Evolutionary conservation across 1,139 yeast species (phyloP).

Genomic region (Saccharomyces hybrid): DNA sequence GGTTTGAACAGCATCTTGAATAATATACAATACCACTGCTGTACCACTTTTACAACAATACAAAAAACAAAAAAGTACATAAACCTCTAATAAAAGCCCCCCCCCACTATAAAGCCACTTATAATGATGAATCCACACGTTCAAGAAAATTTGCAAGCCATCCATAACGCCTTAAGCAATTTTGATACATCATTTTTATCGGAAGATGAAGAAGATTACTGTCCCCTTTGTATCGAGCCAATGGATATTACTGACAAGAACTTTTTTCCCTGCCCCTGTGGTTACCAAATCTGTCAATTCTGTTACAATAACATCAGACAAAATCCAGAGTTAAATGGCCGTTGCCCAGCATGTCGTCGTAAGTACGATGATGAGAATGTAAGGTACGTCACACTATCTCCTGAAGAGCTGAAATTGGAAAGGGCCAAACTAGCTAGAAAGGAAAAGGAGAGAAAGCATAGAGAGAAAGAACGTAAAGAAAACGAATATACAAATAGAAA

Average conservation of each 20-base stretch:
- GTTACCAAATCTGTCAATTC: conserved; percentile 96
- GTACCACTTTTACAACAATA: not conserved
- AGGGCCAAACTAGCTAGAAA: conserved; percentile 73
- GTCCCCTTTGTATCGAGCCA: conserved; percentile 95
- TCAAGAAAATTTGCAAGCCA: conserved; percentile 25
- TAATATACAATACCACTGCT: not conserved
- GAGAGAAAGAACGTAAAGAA: conserved; percentile 88
- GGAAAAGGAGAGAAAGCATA: conserved; percentile 79
- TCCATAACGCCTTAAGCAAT: conserved; percentile 26
- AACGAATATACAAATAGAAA: conserved; percentile 82
- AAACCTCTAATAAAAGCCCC: not conserved
- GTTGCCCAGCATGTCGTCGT: conserved; percentile 97
- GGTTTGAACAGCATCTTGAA: not conserved
- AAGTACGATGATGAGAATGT: conserved; percentile 89
- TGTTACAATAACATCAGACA: conserved; percentile 94
- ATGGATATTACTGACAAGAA: conserved; percentile 93
- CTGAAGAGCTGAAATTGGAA: conserved; percentile 77
- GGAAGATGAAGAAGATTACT: conserved; percentile 33
- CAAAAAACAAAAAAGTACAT: not conserved
- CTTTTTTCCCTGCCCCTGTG: conserved; percentile 98
- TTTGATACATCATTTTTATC: conserved; percentile 30
- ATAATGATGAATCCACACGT: conserved; percentile 25
- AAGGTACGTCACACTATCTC: conserved; percentile 71
- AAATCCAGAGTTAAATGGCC: conserved; percentile 89
- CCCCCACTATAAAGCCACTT: not conserved